Conservation (phyloP, 2,329 filamentous ascomycete genomes). For the Ampelomyces quisqualis region DNA sequence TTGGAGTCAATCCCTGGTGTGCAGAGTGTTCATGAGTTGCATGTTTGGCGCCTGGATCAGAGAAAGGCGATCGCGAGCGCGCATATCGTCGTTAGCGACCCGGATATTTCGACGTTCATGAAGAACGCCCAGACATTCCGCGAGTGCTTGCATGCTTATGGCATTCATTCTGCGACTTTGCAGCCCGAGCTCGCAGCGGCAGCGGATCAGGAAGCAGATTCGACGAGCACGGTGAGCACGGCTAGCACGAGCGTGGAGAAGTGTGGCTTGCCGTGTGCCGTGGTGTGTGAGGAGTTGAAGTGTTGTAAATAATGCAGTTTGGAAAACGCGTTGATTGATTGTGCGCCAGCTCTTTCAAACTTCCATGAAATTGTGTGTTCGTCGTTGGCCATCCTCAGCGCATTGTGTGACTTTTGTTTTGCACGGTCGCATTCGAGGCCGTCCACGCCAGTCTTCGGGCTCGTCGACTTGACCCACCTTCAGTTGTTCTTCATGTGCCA, state of each 20-base stretch:
- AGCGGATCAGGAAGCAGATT: slow-evolving; percentile 1
- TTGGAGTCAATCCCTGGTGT: slow-evolving; percentile 69
- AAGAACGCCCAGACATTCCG: slow-evolving; percentile 61
- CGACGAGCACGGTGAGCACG: slow-evolving; percentile 17
- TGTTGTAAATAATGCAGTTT: slow-evolving; percentile 40
- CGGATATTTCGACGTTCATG: slow-evolving; percentile 60
- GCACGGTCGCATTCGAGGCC: too few species aligned
- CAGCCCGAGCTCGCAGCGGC: slow-evolving; percentile 60
- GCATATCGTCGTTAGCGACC: slow-evolving; percentile 64
- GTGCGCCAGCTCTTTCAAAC: not conserved
- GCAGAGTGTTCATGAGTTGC: slow-evolving; percentile 68
- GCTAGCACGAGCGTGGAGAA: slow-evolving; percentile 34
- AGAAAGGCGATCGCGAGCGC: slow-evolving; percentile 68
- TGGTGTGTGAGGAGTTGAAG: slow-evolving; percentile 53
- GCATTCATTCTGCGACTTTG: slow-evolving; percentile 69
- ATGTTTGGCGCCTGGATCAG: slow-evolving; percentile 73
- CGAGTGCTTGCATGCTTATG: slow-evolving; percentile 71
- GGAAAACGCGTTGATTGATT: not conserved
- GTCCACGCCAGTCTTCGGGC: too few species aligned
- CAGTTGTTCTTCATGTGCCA: too few species aligned
- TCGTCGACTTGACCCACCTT: too few species aligned
- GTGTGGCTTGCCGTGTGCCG: slow-evolving; percentile 57
- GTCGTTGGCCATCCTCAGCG: too few species aligned
- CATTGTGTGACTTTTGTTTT: too few species aligned
- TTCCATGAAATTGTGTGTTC: not conserved